Evolutionary conservation across 805 yeast species (phyloP).

Genomic region (Kregervanrija delftensis): DNA sequence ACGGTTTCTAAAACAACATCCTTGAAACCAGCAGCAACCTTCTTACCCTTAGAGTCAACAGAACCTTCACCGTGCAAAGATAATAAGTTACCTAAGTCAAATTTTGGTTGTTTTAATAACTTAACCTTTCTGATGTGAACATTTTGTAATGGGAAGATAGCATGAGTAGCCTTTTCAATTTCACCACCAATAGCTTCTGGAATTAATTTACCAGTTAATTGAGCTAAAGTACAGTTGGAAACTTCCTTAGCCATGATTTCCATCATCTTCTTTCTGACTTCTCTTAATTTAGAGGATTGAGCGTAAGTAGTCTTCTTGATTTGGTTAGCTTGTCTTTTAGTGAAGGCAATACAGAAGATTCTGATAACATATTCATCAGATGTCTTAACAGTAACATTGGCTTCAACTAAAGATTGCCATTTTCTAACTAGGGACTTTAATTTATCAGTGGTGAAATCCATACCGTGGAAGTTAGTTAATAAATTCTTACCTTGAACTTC

Average conservation of each 20-base stretch:
- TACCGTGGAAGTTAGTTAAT: conserved; percentile 98
- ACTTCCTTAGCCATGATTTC: conserved; percentile 97
- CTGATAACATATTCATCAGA: conserved; percentile 96
- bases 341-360: conserved; percentile 96
- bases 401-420: conserved; percentile 98
- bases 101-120: conserved; percentile 97
- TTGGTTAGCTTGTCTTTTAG: conserved; percentile 96
- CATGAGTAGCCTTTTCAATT: conserved; percentile 92
- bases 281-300: conserved; percentile 95
- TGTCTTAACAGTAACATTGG: conserved; percentile 97
- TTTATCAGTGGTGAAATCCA: conserved; percentile 97
- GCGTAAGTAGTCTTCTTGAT: conserved; percentile 97
- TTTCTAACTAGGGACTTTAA: conserved; percentile 96
- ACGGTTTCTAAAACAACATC: conserved; percentile 98
- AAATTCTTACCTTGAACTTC: conserved; percentile 99
- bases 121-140: conserved; percentile 98
- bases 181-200: conserved; percentile 99
- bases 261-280: conserved; percentile 92
- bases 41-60: conserved; percentile 96
- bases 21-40: conserved; percentile 91
- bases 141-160: conserved; percentile 96
- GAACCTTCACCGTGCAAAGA: conserved; percentile 96
- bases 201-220: conserved; percentile 92
- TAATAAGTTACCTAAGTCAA: conserved; percentile 93
- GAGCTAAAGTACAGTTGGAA: conserved; percentile 89